Evolutionary conservation across 2,329 filamentous ascomycete genomes (phyloP).

Genomic region (Nannizziopsis barbatae): DNA sequence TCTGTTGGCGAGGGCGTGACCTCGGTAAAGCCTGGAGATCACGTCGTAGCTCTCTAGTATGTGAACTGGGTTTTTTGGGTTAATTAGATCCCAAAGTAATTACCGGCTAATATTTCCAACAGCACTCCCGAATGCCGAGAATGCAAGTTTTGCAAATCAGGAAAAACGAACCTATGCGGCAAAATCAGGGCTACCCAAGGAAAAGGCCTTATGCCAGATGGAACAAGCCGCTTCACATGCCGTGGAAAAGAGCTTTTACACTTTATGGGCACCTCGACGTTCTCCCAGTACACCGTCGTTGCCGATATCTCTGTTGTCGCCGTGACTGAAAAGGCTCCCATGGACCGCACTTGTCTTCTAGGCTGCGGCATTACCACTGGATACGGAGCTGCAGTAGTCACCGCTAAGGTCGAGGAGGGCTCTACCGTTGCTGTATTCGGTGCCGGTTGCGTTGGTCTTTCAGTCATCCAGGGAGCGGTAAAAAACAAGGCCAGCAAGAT

Average conservation of each 20-base stretch:
- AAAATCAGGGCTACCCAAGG: constrained; percentile 98
- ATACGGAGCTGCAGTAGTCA: constrained; percentile 90
- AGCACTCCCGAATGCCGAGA: constrained; percentile 94
- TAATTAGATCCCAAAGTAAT: no score
- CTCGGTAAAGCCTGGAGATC: constrained; percentile 84
- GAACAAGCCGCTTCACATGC: constrained; percentile 85
- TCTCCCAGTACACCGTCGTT: constrained; percentile 97
- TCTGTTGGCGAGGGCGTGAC: constrained; percentile 91
- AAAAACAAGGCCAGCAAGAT: constrained; percentile 60
- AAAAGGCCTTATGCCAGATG: constrained; percentile 92
- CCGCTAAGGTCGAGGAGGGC: constrained; percentile 81
- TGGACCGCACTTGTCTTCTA: constrained; percentile 91
- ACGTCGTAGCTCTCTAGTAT: constrained; percentile 80
- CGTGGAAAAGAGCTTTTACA: constrained; percentile 92
- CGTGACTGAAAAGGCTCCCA: constrained; percentile 78
- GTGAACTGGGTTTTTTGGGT: no score
- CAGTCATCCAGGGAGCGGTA: constrained; percentile 86
- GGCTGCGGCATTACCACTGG: constrained; percentile 98
- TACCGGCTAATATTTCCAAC: constrained; percentile 4
- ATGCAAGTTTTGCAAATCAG: constrained; percentile 99
- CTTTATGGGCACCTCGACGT: constrained; percentile 99
- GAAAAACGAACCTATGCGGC: constrained; percentile 98
- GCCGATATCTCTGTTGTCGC: constrained; percentile 97
- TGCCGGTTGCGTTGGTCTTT: constrained; percentile 88
- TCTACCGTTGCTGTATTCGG: constrained; percentile 87